phyloP scores from a whole-genome alignment of 768 basidiomycete genomes.

The Amanita rimosa region DNA sequence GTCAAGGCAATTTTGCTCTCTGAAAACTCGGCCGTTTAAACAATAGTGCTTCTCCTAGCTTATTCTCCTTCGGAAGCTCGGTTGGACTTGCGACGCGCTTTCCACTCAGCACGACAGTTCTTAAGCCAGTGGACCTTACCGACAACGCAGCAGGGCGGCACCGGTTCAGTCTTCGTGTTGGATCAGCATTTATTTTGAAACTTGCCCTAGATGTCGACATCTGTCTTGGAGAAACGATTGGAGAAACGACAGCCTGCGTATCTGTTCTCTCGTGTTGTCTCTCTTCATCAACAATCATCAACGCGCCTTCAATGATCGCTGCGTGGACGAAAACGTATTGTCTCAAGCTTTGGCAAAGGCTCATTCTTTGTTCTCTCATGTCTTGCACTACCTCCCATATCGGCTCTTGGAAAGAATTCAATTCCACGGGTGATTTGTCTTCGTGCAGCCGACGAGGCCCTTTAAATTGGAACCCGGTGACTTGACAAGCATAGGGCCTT shows the following conservation, averaged over 20 bases:
- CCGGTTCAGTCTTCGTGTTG: not conserved
- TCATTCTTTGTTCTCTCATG: conserved; percentile 96
- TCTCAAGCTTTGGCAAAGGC: conserved; percentile 84
- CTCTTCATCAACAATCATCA: conserved; percentile 71
- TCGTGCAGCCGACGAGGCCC: conserved; percentile 50
- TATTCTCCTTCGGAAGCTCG: conserved; percentile 52
- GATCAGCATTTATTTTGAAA: not conserved
- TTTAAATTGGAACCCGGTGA: conserved; percentile 36
- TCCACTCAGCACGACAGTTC: conserved; percentile 28
- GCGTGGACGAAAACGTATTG: conserved; percentile 94
- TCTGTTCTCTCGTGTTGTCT: conserved; percentile 15
- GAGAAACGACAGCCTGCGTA: not conserved
- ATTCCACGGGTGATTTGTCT: conserved; percentile 39
- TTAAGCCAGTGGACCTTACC: conserved; percentile 6
- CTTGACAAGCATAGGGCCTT: conserved; percentile 4
- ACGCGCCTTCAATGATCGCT: conserved; percentile 70
- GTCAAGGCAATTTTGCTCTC: conserved; percentile 19
- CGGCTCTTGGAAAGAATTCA: conserved; percentile 64
- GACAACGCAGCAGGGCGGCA: not conserved
- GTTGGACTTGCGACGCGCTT: conserved; percentile 68
- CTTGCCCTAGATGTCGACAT: not conserved
- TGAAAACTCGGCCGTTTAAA: conserved; percentile 64
- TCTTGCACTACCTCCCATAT: conserved; percentile 79
- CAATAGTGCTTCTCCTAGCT: conserved; percentile 39
- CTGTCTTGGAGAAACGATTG: not conserved